Evolutionary conservation across 805 yeast genomes (phyloP), one percentile per base, ranked within the genome.

Genomic region (Starmerella kuoi): DNA sequence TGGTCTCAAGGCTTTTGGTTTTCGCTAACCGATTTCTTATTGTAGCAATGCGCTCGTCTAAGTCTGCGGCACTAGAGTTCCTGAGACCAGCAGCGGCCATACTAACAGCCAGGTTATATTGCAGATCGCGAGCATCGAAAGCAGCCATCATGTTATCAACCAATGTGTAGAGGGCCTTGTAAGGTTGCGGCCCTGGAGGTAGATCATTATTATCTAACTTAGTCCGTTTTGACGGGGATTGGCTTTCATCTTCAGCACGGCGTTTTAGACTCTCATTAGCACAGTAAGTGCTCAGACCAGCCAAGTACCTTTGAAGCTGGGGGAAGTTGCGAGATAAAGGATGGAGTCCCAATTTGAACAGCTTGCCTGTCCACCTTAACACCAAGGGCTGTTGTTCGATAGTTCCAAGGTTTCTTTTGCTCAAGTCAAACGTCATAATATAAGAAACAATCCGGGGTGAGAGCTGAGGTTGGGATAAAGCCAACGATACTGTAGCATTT

Each of bases 121-220:
- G 79, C 6, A 91, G 63, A 8, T 73, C 63, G 2, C 83, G 68
- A 42, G 84, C 72, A 57, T 88, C 88, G 55, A 84, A 79, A 30
- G 69, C 69, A 25, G 74, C 69, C 44, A 83, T 63, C 38, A 77
- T 77, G 54, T 78, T 76, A 31, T 73, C 76, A 12, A 80, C 77
- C 45, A 88, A 67, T 22, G 78, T 73, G 57, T 74, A 91, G 32
- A 87, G 62, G 14, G 77, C 65, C 39, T 78, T 71, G 57, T 78
- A 83, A 38, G 66, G 52, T 41, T 44, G 54, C 4, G 43, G 38
- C 3, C 54, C 55, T 7, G 46, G 35, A 2, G 53, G 56, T 12
- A 51, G 44, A 12, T 23, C 26, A n/a, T 43, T 37, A 1, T 54
- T 35, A 8, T 44, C 46, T 6, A 55, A 47, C 39, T 60, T 61